These are phyloP conservation scores for Fusarium falciforme DNA, from an alignment of 2,329 filamentous ascomycete genomes.

Conservation along the genomic window DNA sequence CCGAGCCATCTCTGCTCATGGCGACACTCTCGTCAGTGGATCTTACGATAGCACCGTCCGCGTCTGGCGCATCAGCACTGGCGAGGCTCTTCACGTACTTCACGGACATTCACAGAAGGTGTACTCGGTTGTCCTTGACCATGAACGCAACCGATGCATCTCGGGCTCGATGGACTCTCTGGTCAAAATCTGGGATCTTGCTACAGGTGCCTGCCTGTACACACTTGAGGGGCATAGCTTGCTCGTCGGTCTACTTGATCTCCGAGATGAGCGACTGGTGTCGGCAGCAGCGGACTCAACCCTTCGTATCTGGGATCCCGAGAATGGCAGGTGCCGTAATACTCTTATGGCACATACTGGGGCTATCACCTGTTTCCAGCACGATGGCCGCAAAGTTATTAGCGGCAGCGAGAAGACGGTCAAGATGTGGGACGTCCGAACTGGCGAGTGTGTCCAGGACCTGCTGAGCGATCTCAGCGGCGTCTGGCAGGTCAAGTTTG, in stretches of 20 bases:
- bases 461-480: slow-evolving; percentile 91
- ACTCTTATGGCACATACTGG: slow-evolving; percentile 94
- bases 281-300: slow-evolving; percentile 97
- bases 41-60: slow-evolving; percentile 96
- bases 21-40: slow-evolving; percentile 95
- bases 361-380: slow-evolving; percentile 98
- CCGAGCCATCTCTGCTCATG: slow-evolving; percentile 93
- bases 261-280: slow-evolving; percentile 89
- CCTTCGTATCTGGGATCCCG: slow-evolving; percentile 95
- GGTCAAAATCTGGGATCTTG: slow-evolving; percentile 97
- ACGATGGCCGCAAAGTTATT: slow-evolving; percentile 96
- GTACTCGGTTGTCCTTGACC: slow-evolving; percentile 95
- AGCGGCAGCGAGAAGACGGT: slow-evolving; percentile 94
- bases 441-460: slow-evolving; percentile 91
- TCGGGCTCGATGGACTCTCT: slow-evolving; percentile 98
- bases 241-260: slow-evolving; percentile 89
- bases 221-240: slow-evolving; percentile 94
- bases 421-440: slow-evolving; percentile 98
- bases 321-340: slow-evolving; percentile 89
- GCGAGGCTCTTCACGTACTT: slow-evolving; percentile 85
- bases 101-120: slow-evolving; percentile 93
- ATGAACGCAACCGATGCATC: slow-evolving; percentile 92
- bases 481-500: slow-evolving; percentile 99
- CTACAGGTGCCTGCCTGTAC: slow-evolving; percentile 85
- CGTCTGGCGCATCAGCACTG: slow-evolving; percentile 97